A percentile compares a stretch with the other conserved stretches of the same genome.
Conservation (phyloP, 371 early-diverging fungal species). For the Lichtheimia ornata region DNA sequence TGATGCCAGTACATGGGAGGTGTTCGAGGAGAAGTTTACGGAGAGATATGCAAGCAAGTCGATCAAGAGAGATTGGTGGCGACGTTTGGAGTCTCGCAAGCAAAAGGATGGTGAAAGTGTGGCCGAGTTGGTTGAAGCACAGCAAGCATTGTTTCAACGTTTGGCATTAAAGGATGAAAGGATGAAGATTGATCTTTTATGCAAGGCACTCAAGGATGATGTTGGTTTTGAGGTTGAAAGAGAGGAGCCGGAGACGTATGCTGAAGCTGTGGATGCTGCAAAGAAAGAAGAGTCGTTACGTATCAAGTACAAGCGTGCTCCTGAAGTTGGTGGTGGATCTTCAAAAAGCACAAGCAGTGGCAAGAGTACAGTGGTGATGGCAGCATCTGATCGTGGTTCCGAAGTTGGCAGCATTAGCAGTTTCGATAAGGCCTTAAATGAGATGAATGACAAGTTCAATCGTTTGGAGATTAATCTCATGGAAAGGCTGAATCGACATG, state of each 20-base stretch:
- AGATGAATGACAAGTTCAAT: no score
- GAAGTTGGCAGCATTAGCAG: no score
- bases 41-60: neutral
- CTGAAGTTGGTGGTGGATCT: no score
- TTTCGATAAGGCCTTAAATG: no score
- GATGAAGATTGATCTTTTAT: neutral
- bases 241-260: neutral
- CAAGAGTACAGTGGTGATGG: no score
- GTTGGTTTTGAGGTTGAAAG: neutral
- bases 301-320: neutral
- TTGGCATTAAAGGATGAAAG: neutral
- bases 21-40: neutral
- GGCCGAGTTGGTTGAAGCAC: neutral
- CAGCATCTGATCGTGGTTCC: no score
- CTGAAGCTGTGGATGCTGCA: neutral
- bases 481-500: no score
- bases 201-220: neutral
- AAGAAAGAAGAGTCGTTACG: neutral
- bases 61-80: conserved; percentile 1
- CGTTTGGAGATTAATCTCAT: no score
- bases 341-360: no score
- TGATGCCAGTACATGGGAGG: neutral
- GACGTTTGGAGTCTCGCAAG: neutral
- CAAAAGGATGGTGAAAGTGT: conserved; percentile 1
- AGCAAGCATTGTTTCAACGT: neutral